Evolutionary conservation across 2,329 filamentous ascomycete species (phyloP).

Genomic region (Sporothrix protearum): DNA sequence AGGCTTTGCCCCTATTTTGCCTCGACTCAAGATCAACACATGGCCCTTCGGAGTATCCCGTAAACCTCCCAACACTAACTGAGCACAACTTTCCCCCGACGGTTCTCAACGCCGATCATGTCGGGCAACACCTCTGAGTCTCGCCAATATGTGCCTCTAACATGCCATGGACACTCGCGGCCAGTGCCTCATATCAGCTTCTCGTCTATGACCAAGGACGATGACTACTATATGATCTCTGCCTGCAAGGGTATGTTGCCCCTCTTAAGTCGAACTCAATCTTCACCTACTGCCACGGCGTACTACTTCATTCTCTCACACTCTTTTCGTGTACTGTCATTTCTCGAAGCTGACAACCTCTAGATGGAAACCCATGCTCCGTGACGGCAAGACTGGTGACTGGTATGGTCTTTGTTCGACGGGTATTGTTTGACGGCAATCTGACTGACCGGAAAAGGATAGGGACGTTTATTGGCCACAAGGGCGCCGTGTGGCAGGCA

Average conservation of each 20-base stretch:
- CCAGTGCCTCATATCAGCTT: slow-evolving; percentile 90
- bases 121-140: slow-evolving; percentile 32
- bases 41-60: background rate
- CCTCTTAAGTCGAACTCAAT: background rate
- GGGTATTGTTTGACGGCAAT: background rate
- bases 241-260: slow-evolving; percentile 71
- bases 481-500: slow-evolving; percentile 96
- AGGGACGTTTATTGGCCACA: slow-evolving; percentile 95
- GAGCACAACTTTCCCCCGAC: background rate
- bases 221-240: slow-evolving; percentile 87
- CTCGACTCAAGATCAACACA: background rate
- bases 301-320: background rate
- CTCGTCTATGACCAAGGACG: slow-evolving; percentile 76
- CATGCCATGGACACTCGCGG: slow-evolving; percentile 89
- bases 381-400: slow-evolving; percentile 91
- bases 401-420: slow-evolving; percentile 54
- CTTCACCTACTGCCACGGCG: background rate
- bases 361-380: slow-evolving; percentile 97
- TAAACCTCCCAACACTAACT: background rate
- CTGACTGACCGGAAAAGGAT: slow-evolving; percentile 70
- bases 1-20: background rate
- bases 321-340: background rate
- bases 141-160: slow-evolving; percentile 75
- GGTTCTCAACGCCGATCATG: slow-evolving; percentile 30
- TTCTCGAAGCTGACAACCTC: slow-evolving; percentile 21